Conservation (phyloP, 2,329 filamentous ascomycete species). For the Penicillium brasilianum region DNA sequence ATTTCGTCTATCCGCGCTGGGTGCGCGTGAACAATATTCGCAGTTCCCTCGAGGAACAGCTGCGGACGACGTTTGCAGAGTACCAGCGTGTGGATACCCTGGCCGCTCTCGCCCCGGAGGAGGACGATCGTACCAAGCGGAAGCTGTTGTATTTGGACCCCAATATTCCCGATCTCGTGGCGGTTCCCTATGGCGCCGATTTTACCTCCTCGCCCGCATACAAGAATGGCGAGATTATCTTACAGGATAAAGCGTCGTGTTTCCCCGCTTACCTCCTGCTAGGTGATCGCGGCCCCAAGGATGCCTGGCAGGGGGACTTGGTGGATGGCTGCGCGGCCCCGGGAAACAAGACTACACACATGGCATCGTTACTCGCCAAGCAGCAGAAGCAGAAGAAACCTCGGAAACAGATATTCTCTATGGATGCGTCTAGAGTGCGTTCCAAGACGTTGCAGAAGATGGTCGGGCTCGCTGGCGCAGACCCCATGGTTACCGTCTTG, state of each 20-base stretch:
- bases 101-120: slow-evolving; percentile 57
- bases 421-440: slow-evolving; percentile 54
- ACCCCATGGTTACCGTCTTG: slow-evolving; percentile 68
- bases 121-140: slow-evolving; percentile 24
- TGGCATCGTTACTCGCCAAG: slow-evolving; percentile 71
- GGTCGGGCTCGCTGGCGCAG: slow-evolving; percentile 76
- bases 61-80: slow-evolving; percentile 73
- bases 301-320: slow-evolving; percentile 65
- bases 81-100: slow-evolving; percentile 65
- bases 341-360: slow-evolving; percentile 95
- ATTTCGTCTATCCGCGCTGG: slow-evolving; percentile 77
- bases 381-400: slow-evolving; percentile 30
- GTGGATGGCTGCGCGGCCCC: slow-evolving; percentile 95
- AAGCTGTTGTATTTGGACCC: slow-evolving; percentile 68
- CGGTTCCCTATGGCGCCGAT: slow-evolving; percentile 73
- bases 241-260: slow-evolving; percentile 97
- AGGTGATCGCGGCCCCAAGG: slow-evolving; percentile 44
- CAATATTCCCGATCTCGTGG: slow-evolving; percentile 82
- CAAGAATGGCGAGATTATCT: slow-evolving; percentile 74
- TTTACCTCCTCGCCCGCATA: slow-evolving; percentile 77
- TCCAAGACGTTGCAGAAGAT: slow-evolving; percentile 82
- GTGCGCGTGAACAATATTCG: slow-evolving; percentile 82
- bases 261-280: slow-evolving; percentile 91
- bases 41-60: slow-evolving; percentile 71
- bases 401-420: slow-evolving; percentile 56